Base-by-base conservation (phyloP, 2,329 filamentous ascomycete genomes). In the Emmonsia crescens region DNA sequence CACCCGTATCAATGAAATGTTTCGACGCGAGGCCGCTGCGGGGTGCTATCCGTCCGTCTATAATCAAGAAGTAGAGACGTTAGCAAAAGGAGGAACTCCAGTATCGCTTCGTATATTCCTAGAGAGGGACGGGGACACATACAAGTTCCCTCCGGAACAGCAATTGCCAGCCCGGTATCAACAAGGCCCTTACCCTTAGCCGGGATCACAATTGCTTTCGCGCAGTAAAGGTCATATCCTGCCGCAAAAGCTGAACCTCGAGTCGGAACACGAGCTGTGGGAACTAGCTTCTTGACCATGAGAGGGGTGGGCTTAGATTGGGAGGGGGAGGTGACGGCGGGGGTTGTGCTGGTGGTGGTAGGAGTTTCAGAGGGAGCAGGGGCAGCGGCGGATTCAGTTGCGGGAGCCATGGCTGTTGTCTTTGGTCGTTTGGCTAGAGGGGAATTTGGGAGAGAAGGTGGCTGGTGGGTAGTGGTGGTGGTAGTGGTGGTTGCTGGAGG, bases 1-100 rank as follows among this genome's bases (percentile, higher is more conserved):
- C 94, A 65, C 95, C 91, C 0, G 89, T 94, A 75, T 96, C 91
- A 74, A 99, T 97, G 77, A 92, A 94, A 79, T 97, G 86, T 80
- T 99, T 99, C 64, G 86, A 82, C 2, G 93, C 93, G 42, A 96
- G 86, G 56, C 91, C 91, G n/a, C 89, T 94, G 66, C 92, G 89
- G 10, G 92, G 92, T 2, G 92, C 92, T 61, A 96, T 85, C 62
- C 92, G 88, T 67, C 93, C 93, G 73, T 97, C 90, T 93, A 57
- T 51, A 63, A 8, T 40, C 52, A 56, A 24, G 10, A 29, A 12
- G 46, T 16, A 49, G 46, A 59, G 29, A 27, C 21, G 40, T 42
- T 46, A 52, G 29, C 38, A 21, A 46, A 1, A 0, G 24, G 14
- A 2, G 24, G 2, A 49, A 29, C 5, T 12, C 21, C 24, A 49